phyloP scores from a whole-genome alignment of 352 stramenopile genomes.

The Pythium biforme region DNA sequence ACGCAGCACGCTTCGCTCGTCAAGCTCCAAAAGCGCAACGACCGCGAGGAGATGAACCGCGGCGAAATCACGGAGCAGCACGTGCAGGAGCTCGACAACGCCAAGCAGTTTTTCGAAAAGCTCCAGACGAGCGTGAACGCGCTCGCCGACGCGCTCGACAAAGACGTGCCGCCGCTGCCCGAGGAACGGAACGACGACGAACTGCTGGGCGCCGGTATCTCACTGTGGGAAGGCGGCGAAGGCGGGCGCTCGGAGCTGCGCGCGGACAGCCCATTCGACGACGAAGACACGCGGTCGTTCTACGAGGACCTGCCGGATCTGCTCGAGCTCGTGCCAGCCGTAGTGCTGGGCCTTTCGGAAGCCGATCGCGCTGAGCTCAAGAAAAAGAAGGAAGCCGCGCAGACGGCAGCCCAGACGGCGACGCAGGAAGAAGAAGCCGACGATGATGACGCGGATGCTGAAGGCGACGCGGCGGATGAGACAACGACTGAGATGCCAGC shows the following conservation, averaged over 20 bases:
- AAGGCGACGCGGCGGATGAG: constrained; percentile 42
- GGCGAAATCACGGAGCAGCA: constrained; percentile 75
- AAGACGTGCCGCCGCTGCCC: constrained; percentile 66
- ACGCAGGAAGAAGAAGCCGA: constrained; percentile 40
- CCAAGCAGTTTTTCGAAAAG: constrained; percentile 83
- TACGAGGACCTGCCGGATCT: constrained; percentile 97
- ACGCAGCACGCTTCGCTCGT: constrained; percentile 86
- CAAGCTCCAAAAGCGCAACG: constrained; percentile 93
- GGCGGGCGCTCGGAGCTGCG: constrained; percentile 63
- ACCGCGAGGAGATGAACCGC: constrained; percentile 87
- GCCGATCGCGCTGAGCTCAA: constrained; percentile 83
- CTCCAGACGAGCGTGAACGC: constrained; percentile 82
- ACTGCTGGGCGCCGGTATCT: constrained; percentile 40
- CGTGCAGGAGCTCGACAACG: constrained; percentile 67
- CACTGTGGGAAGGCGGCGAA: constrained; percentile 70
- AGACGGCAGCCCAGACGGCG: constrained; percentile 26
- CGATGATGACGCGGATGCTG: constrained; percentile 34
- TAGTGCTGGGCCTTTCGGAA: constrained; percentile 91
- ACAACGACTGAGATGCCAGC: background rate
- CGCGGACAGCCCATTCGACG: constrained; percentile 91
- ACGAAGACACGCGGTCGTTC: constrained; percentile 95
- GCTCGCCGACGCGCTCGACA: constrained; percentile 75
- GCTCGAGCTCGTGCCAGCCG: constrained; percentile 92
- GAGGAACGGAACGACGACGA: constrained; percentile 64
- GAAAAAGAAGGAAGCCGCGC: constrained; percentile 69